Evolutionary conservation across 352 stramenopile species (phyloP).

Genomic region (Globisporangium radiosum): DNA sequence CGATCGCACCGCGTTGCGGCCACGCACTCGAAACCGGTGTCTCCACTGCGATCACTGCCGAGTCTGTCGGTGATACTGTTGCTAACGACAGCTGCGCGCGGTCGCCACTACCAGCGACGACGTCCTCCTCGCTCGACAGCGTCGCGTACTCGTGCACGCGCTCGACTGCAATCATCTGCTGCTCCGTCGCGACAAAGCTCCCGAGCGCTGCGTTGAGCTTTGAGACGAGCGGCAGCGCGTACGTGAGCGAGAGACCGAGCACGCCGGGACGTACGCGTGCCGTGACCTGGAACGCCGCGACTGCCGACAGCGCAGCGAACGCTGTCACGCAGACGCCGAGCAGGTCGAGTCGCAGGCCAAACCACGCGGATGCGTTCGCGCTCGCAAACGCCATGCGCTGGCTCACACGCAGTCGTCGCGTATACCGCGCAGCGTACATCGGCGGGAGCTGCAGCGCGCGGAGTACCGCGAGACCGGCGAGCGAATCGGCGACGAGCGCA

Average conservation of each 20-base stretch:
- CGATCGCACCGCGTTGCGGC: slow-evolving; percentile 45
- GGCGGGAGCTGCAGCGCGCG: slow-evolving; percentile 40
- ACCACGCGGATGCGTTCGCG: slow-evolving; percentile 74
- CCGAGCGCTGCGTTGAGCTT: slow-evolving; percentile 84
- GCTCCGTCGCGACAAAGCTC: slow-evolving; percentile 85
- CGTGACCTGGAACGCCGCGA: slow-evolving; percentile 55
- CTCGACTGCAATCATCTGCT: slow-evolving; percentile 90
- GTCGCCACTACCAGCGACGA: neutral
- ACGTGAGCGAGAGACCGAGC: slow-evolving; percentile 87
- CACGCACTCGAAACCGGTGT: slow-evolving; percentile 14
- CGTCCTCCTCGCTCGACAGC: slow-evolving; percentile 38
- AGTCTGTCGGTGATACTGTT: too few relatives aligned
- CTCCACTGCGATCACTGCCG: neutral
- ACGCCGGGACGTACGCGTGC: slow-evolving; percentile 58
- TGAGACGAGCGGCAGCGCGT: slow-evolving; percentile 82
- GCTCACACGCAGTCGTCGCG: slow-evolving; percentile 43
- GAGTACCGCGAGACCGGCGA: slow-evolving; percentile 66
- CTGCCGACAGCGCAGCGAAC: slow-evolving; percentile 75
- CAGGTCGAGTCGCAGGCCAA: slow-evolving; percentile 79
- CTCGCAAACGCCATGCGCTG: slow-evolving; percentile 75
- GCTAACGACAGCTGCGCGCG: neutral
- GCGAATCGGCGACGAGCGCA: slow-evolving; percentile 62
- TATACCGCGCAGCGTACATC: slow-evolving; percentile 37
- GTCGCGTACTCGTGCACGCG: slow-evolving; percentile 79
- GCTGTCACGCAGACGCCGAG: slow-evolving; percentile 76